Conservation (phyloP, 768 basidiomycete species). For the Auriculariales sp. region DNA sequence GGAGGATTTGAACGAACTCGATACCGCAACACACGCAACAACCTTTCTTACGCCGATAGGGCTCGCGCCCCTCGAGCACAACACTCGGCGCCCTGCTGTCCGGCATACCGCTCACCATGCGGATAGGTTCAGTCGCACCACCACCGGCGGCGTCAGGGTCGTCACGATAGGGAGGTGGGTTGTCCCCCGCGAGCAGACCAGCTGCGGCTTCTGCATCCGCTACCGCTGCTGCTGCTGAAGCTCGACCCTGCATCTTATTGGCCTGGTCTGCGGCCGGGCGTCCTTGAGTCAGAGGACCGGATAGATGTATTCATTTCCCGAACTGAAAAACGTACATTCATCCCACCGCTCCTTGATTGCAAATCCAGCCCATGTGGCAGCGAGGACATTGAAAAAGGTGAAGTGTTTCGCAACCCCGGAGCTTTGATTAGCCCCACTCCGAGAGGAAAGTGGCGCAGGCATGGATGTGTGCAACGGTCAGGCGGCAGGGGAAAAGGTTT, state of each 20-base stretch:
- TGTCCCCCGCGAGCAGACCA: constrained; percentile 14
- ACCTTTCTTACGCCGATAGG: constrained; percentile 13
- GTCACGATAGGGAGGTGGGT: constrained; percentile 20
- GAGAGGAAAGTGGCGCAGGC: too few species aligned
- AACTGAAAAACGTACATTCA: constrained; percentile 22
- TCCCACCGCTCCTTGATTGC: constrained; percentile 33
- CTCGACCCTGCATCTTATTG: not conserved
- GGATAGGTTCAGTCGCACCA: constrained; percentile 17
- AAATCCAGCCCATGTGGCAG: constrained; percentile 28
- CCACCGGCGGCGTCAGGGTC: constrained; percentile 18
- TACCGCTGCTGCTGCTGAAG: constrained; percentile 28
- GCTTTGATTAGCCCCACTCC: too few species aligned
- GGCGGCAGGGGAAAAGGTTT: too few species aligned
- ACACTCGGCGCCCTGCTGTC: constrained; percentile 13
- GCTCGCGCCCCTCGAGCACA: constrained; percentile 16
- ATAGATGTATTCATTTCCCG: not conserved
- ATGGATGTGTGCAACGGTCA: too few species aligned
- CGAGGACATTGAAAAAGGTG: constrained; percentile 28
- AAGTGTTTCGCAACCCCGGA: constrained; percentile 3
- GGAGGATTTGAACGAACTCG: constrained; percentile 19
- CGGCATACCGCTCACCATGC: constrained; percentile 6
- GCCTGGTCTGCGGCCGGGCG: not conserved
- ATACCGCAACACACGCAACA: constrained; percentile 40
- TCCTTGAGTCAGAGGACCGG: not conserved
- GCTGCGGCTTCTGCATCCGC: constrained; percentile 16